Evolutionary conservation across 352 stramenopile species (phyloP).

Genomic region (Globisporangium middletonii): DNA sequence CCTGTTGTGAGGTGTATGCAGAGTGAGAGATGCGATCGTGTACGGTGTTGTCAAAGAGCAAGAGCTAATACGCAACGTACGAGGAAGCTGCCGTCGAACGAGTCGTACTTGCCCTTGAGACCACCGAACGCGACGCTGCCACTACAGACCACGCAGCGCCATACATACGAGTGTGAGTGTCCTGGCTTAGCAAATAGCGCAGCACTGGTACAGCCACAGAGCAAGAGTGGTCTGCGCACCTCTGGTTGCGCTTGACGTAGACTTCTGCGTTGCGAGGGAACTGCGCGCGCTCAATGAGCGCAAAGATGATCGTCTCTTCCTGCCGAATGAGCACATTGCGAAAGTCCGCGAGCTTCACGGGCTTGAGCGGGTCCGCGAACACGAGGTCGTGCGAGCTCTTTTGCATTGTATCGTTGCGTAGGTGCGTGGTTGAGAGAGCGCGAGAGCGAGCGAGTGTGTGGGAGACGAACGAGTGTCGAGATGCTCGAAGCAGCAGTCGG

Average conservation of each 20-base stretch:
- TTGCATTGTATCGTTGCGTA: constrained; percentile 25
- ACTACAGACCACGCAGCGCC: constrained; percentile 16
- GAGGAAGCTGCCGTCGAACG: constrained; percentile 79
- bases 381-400: constrained; percentile 51
- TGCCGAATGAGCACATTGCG: constrained; percentile 87
- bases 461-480: not conserved
- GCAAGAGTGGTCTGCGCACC: constrained; percentile 20
- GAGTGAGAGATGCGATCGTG: not conserved
- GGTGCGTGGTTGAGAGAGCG: not conserved
- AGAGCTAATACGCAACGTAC: constrained; percentile 10
- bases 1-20: constrained; percentile 29
- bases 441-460: no score
- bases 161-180: not conserved
- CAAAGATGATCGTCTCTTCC: constrained; percentile 99
- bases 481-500: not conserved
- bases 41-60: not conserved
- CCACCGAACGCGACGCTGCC: constrained; percentile 67
- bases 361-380: constrained; percentile 58
- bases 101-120: constrained; percentile 82
- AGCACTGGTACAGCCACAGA: not conserved
- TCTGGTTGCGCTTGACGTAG: constrained; percentile 89
- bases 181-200: not conserved
- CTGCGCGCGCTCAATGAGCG: constrained; percentile 97
- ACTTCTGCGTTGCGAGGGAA: constrained; percentile 94
- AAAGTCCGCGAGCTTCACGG: constrained; percentile 83